Evolutionary conservation across 345 rosid species (phyloP).

Genomic region (Pugionium dolabratum): DNA sequence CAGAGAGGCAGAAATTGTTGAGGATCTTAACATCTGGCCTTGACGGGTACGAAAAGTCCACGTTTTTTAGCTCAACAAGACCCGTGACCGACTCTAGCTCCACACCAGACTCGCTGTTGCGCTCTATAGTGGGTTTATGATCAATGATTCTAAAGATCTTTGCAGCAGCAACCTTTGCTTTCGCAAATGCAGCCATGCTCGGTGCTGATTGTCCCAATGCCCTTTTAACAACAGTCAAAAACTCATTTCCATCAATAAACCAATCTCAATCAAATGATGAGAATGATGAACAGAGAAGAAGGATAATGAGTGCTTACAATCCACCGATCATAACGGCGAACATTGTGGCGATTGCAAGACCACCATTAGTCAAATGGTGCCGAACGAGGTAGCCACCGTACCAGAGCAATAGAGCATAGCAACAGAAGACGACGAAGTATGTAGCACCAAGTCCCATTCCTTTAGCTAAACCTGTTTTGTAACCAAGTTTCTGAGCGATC

Average conservation of each 20-base stretch:
- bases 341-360: conserved; percentile 95
- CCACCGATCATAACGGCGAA: conserved; percentile 98
- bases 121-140: conserved; percentile 70
- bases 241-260: background rate
- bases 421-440: conserved; percentile 92
- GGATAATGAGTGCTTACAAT: conserved; percentile 55
- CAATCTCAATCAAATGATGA: background rate
- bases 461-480: conserved; percentile 81
- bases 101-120: conserved; percentile 64
- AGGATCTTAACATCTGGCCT: conserved; percentile 80
- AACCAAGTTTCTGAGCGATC: conserved; percentile 78
- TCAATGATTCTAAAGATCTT: conserved; percentile 83
- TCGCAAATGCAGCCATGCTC: conserved; percentile 87
- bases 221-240: conserved; percentile 45
- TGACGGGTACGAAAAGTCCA: conserved; percentile 88
- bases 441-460: conserved; percentile 97
- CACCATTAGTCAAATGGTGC: conserved; percentile 90
- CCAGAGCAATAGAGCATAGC: conserved; percentile 93
- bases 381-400: conserved; percentile 93
- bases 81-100: conserved; percentile 76
- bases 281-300: conserved; percentile 14
- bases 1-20: conserved; percentile 70
- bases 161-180: conserved; percentile 93
- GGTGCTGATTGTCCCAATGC: conserved; percentile 93
- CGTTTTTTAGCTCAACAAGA: conserved; percentile 71